These are phyloP conservation scores for Pecoramyces ruminantium DNA, from an alignment of 192 early-diverging fungal species.

Conservation along the genomic window DNA sequence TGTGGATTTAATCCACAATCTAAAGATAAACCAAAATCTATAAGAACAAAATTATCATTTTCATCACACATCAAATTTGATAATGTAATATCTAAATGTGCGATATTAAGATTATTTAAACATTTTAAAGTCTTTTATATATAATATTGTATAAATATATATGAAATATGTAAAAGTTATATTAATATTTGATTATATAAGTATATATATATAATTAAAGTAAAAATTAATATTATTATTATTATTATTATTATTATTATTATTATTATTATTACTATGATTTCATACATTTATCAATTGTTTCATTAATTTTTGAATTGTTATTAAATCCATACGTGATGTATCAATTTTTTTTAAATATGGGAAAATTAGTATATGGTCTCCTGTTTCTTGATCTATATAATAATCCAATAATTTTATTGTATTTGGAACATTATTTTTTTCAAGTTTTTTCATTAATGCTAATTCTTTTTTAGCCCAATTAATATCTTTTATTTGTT, in stretches of 20 bases:
- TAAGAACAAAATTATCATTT: background rate
- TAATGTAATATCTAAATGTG: background rate
- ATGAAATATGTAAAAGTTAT: too few relatives aligned
- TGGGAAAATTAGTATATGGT: background rate
- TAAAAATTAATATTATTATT: too few relatives aligned
- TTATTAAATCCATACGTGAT: background rate
- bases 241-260: too few relatives aligned
- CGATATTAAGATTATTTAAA: background rate
- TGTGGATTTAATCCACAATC: background rate
- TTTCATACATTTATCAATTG: background rate
- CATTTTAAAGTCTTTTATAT: background rate
- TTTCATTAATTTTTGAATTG: background rate
- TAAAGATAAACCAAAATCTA: background rate
- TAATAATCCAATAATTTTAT: background rate
- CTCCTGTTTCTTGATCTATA: background rate
- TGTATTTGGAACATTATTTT: background rate
- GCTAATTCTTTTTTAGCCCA: background rate
- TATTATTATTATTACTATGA: background rate
- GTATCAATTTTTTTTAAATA: background rate
- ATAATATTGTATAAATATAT: too few relatives aligned
- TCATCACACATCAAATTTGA: background rate
- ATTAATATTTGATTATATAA: too few relatives aligned
- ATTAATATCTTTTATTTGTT: background rate
- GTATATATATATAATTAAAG: too few relatives aligned
- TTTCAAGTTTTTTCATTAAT: background rate